These are phyloP conservation scores for Pisolithus orientalis DNA, from an alignment of 768 basidiomycete species.

Conservation along the genomic window DNA sequence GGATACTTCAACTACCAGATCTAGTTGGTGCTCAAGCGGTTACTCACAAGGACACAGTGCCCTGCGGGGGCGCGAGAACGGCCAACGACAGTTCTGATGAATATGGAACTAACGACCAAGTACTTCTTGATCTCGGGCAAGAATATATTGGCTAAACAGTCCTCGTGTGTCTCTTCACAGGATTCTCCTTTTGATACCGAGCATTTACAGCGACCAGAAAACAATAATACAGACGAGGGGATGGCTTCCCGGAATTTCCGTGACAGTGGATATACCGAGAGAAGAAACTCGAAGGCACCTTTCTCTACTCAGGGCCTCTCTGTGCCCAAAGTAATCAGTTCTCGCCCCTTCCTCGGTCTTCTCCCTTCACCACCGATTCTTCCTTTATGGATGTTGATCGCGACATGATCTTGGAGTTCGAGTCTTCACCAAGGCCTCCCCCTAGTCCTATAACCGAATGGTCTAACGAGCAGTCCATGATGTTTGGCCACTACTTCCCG, in stretches of 20 bases:
- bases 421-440: slow-evolving; percentile 15
- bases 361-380: slow-evolving; percentile 14
- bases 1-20: slow-evolving; percentile 20
- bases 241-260: background rate
- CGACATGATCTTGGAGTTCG: slow-evolving; percentile 15
- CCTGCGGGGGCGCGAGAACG: background rate
- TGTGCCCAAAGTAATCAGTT: background rate
- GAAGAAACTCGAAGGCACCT: background rate
- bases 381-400: slow-evolving; percentile 4
- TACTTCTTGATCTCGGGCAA: background rate
- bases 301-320: background rate
- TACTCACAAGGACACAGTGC: background rate
- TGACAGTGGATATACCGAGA: background rate
- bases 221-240: no score
- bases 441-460: background rate
- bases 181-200: background rate
- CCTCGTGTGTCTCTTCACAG: background rate
- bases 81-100: background rate
- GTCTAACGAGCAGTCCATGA: background rate
- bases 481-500: background rate
- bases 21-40: slow-evolving; percentile 15
- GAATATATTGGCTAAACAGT: background rate
- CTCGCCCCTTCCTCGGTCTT: slow-evolving; percentile 16
- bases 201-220: no score
- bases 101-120: background rate